These are phyloP conservation scores for Kurtzmaniella quercitrusa DNA, from an alignment of 1,139 yeast genomes.

Conservation along the genomic window DNA sequence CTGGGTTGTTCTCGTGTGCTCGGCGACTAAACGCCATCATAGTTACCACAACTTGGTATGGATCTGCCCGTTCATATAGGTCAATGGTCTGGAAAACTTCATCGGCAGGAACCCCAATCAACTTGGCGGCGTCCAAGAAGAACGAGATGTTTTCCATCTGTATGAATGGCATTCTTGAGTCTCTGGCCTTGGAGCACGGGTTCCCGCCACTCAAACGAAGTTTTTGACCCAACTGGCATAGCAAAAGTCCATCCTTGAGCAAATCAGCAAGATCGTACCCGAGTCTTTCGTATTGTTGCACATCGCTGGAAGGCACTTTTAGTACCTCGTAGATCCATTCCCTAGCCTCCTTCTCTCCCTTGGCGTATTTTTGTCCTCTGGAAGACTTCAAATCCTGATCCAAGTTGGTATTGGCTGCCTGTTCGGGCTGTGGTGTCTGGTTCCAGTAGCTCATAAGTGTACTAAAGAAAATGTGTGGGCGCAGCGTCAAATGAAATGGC, in stretches of 20 bases:
- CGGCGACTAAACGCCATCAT: constrained; percentile 67
- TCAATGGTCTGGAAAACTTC: constrained; percentile 84
- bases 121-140: constrained; percentile 57
- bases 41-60: constrained; percentile 71
- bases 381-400: constrained; percentile 53
- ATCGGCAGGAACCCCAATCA: constrained; percentile 73
- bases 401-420: constrained; percentile 41
- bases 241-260: constrained; percentile 61
- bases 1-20: constrained; percentile 34
- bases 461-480: neutral
- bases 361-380: constrained; percentile 45
- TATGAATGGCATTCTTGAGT: constrained; percentile 75
- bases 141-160: constrained; percentile 86
- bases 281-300: constrained; percentile 11
- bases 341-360: constrained; percentile 44
- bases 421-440: constrained; percentile 11
- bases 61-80: constrained; percentile 68
- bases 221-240: constrained; percentile 48
- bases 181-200: constrained; percentile 47
- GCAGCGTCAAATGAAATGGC: neutral
- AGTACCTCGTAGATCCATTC: constrained; percentile 44
- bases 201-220: constrained; percentile 34
- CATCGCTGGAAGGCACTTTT: constrained; percentile 14
- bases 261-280: constrained; percentile 40
- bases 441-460: constrained; percentile 11